A percentile compares a stretch with the other conserved stretches of the same genome.
phyloP scores from a whole-genome alignment of 805 yeast species.

The Teunomyces aglyptinius region DNA sequence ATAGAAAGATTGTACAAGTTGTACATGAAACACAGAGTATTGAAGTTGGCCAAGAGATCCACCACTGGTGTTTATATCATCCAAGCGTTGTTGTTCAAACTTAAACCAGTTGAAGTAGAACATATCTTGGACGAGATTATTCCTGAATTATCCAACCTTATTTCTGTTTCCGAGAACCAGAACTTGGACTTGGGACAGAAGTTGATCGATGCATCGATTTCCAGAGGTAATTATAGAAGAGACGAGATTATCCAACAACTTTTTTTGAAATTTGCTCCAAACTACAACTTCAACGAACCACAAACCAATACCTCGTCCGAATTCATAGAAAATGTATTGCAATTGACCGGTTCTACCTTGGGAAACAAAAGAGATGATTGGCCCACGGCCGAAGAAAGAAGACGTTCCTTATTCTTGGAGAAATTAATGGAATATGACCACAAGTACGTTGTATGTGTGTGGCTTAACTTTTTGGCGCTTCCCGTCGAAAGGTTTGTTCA shows the following conservation, averaged over 20 bases:
- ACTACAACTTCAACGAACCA: conserved; percentile 25
- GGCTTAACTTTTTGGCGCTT: conserved; percentile 59
- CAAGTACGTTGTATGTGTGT: conserved; percentile 52
- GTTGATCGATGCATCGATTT: conserved; percentile 63
- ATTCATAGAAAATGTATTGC: conserved; percentile 66
- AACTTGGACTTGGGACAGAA: conserved; percentile 69
- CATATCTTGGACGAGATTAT: conserved; percentile 61
- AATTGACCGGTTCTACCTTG: conserved; percentile 65
- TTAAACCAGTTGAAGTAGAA: conserved; percentile 62
- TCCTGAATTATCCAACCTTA: conserved; percentile 61
- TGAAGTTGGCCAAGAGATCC: conserved; percentile 73
- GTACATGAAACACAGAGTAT: conserved; percentile 73
- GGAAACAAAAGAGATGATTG: conserved; percentile 84
- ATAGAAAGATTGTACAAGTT: conserved; percentile 66
- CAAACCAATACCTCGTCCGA: conserved; percentile 33
- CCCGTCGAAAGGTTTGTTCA: conserved; percentile 62
- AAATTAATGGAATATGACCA: conserved; percentile 68
- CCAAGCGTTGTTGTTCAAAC: conserved; percentile 62
- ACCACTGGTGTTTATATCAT: conserved; percentile 83
- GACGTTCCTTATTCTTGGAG: conserved; percentile 73
- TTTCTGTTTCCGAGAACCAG: conserved; percentile 49
- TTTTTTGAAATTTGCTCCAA: conserved; percentile 42
- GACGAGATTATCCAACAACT: conserved; percentile 54
- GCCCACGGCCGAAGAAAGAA: conserved; percentile 90
- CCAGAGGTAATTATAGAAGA: conserved; percentile 55